phyloP scores from a whole-genome alignment of 352 stramenopile genomes.

The Phytophthora idaei region DNA sequence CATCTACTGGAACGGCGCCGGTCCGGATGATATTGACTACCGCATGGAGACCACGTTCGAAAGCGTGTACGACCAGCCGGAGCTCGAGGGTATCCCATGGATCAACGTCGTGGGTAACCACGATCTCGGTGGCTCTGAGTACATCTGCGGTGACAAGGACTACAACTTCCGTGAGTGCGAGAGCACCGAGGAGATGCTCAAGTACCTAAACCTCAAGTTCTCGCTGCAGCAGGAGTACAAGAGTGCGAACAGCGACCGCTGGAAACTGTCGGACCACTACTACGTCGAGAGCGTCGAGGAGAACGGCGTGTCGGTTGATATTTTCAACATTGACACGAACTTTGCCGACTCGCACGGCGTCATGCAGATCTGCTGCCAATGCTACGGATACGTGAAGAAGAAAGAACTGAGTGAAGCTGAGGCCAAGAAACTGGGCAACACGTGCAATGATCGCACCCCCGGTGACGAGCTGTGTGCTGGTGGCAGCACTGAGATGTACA shows the following conservation, averaged over 20 bases:
- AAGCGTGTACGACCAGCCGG: constrained; percentile 82
- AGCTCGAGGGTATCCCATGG: constrained; percentile 78
- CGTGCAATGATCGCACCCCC: constrained; percentile 69
- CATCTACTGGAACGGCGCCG: constrained; percentile 89
- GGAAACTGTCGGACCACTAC: constrained; percentile 86
- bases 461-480: constrained; percentile 78
- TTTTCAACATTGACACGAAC: constrained; percentile 91
- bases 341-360: constrained; percentile 84
- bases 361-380: constrained; percentile 89
- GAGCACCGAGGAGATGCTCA: constrained; percentile 70
- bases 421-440: constrained; percentile 61
- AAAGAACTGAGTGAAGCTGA: constrained; percentile 51
- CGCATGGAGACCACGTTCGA: constrained; percentile 89
- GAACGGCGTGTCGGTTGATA: constrained; percentile 85
- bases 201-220: constrained; percentile 87
- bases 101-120: constrained; percentile 90
- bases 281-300: constrained; percentile 82
- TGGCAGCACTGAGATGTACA: constrained; percentile 72
- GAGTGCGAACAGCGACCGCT: constrained; percentile 76
- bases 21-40: constrained; percentile 74
- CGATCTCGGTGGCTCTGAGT: constrained; percentile 86
- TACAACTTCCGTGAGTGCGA: constrained; percentile 86
- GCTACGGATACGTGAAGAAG: constrained; percentile 85
- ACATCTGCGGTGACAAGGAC: constrained; percentile 87
- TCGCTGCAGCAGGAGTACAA: constrained; percentile 83